Percentiles rank a stretch among this genome's conserved stretches.
Evolutionary conservation across 345 rosid genomes (phyloP).

Genomic region (Ceriops decandra): DNA sequence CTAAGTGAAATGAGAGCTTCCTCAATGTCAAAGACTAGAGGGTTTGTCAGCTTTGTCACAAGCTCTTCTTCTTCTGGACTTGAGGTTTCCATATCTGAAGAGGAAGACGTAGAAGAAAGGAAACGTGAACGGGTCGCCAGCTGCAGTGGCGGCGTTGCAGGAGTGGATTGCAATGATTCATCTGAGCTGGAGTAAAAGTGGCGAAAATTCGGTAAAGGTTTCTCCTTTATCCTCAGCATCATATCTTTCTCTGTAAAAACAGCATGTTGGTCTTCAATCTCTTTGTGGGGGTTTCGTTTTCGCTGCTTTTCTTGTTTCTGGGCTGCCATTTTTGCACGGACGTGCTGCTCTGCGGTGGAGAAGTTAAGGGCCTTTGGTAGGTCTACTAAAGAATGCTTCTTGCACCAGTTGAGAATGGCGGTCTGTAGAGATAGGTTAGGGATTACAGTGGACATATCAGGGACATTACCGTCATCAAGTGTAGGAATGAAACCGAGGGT

Average conservation of each 20-base stretch:
- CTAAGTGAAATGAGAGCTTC: constrained; percentile 53
- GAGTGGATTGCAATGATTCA: constrained; percentile 32
- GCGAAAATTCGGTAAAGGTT: constrained; percentile 31
- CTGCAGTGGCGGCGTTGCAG: constrained; percentile 41
- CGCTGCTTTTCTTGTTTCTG: constrained; percentile 11
- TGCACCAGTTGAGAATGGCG: constrained; percentile 63
- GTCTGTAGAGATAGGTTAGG: constrained; percentile 80
- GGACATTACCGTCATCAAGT: constrained; percentile 25
- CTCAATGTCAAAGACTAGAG: constrained; percentile 49
- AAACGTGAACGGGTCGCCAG: constrained; percentile 52
- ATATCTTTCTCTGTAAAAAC: too few species aligned
- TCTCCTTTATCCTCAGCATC: constrained; percentile 15
- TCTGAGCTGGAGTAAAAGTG: constrained; percentile 49
- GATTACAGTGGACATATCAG: constrained; percentile 72
- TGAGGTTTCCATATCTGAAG: constrained; percentile 44
- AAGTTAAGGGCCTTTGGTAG: constrained; percentile 53
- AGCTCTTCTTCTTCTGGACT: constrained; percentile 50
- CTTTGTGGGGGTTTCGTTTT: constrained; percentile 16
- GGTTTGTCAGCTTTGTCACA: constrained; percentile 46
- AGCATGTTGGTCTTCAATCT: neutral
- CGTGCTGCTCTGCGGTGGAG: constrained; percentile 44
- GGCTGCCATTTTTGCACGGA: constrained; percentile 34
- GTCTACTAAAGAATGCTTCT: constrained; percentile 22
- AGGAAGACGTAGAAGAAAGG: constrained; percentile 55
- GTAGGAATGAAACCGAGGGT: constrained; percentile 45